phyloP scores from a whole-genome alignment of 2,329 filamentous ascomycete genomes.

The Fusarium sp. region DNA sequence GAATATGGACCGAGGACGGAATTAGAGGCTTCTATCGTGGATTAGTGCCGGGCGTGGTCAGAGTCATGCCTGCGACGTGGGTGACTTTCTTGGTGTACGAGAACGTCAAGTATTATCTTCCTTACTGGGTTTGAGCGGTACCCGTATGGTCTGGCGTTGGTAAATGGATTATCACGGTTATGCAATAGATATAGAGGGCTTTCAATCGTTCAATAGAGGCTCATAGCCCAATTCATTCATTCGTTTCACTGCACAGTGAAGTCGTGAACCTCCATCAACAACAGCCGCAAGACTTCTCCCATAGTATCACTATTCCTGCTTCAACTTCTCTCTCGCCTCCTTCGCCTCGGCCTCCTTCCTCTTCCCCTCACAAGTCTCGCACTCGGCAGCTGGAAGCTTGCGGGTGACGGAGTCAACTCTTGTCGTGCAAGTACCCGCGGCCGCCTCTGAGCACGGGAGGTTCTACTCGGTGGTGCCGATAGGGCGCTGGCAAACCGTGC shows the following conservation, averaged over 20 bases:
- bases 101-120: constrained; percentile 82
- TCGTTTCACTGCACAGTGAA: not conserved
- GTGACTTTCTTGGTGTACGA: constrained; percentile 98
- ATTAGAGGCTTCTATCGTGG: constrained; percentile 90
- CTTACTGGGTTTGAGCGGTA: constrained; percentile 53
- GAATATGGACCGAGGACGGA: constrained; percentile 85
- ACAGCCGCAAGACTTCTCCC: not conserved
- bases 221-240: not conserved
- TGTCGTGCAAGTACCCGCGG: constrained; percentile 10
- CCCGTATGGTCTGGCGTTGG: constrained; percentile 5
- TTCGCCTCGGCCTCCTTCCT: constrained; percentile 9
- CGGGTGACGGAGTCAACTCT: not conserved
- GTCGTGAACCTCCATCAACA: not conserved
- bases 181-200: constrained; percentile 8
- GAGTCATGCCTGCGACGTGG: constrained; percentile 94
- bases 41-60: constrained; percentile 85
- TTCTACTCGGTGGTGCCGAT: constrained; percentile 15
- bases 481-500: constrained; percentile 27
- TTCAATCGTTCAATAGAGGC: not conserved
- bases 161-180: not conserved
- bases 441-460: constrained; percentile 2
- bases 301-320: not conserved
- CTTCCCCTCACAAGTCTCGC: constrained; percentile 27
- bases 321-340: not conserved
- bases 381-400: constrained; percentile 30